phyloP scores from a whole-genome alignment of 331 rosid genomes.

The Pyracantha coccinea region DNA sequence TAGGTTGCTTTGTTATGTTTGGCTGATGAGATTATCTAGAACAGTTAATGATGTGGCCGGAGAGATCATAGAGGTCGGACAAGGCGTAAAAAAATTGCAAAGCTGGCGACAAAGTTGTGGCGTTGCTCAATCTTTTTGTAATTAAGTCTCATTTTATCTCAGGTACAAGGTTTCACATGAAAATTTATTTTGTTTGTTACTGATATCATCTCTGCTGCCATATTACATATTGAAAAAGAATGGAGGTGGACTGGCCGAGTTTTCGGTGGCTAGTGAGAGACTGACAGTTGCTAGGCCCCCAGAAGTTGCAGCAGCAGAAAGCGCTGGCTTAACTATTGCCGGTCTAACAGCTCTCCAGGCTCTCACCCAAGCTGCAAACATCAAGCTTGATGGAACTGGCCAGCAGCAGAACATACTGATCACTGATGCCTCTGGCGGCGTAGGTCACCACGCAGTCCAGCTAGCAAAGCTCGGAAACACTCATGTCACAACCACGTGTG shows the following conservation, averaged over 20 bases:
- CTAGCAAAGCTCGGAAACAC: no score
- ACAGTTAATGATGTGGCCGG: conserved; percentile 52
- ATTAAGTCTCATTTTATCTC: not conserved
- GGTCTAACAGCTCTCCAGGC: conserved; percentile 48
- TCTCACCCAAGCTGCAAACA: conserved; percentile 21
- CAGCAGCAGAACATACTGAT: conserved; percentile 29
- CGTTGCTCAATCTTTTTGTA: conserved; percentile 17
- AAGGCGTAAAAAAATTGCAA: conserved; percentile 26
- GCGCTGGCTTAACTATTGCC: conserved; percentile 33
- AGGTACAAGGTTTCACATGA: not conserved
- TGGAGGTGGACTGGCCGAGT: conserved; percentile 48
- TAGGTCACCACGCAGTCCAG: no score
- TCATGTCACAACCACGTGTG: no score
- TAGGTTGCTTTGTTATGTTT: not conserved
- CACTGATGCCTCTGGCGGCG: not conserved
- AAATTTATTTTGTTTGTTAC: not conserved
- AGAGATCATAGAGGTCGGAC: conserved; percentile 31
- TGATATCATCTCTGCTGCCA: not conserved
- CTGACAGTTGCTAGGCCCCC: conserved; percentile 44
- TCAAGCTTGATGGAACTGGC: conserved; percentile 30
- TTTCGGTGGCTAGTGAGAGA: conserved; percentile 41
- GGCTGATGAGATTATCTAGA: not conserved
- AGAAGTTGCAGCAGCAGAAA: conserved; percentile 54
- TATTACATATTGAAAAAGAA: conserved; percentile 16
- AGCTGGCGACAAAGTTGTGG: conserved; percentile 41